phyloP scores from a whole-genome alignment of 257 asterid species.

The Solanum bulbocastanum region DNA sequence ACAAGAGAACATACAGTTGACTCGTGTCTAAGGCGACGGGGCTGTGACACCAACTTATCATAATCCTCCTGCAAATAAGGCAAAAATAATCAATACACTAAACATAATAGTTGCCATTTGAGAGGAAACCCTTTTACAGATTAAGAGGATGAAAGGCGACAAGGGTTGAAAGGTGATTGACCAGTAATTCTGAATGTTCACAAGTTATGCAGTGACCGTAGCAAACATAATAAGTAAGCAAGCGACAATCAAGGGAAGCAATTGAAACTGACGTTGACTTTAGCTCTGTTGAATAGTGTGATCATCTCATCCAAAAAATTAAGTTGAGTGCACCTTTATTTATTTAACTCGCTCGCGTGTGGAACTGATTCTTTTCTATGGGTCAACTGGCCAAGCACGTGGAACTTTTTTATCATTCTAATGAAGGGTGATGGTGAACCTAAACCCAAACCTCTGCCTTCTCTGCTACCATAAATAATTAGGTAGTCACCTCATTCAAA shows the following conservation, averaged over 20 bases:
- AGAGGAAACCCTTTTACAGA: not conserved
- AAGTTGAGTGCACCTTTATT: not conserved
- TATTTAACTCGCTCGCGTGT: not conserved
- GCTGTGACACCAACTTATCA: conserved; percentile 64
- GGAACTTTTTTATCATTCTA: not conserved
- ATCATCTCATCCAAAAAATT: not conserved
- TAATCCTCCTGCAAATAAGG: conserved; percentile 55
- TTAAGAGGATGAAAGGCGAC: not conserved
- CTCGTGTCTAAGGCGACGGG: conserved; percentile 72
- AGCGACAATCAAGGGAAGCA: not conserved
- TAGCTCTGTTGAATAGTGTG: not conserved
- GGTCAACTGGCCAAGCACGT: not conserved
- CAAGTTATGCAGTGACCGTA: not conserved
- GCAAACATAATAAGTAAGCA: not conserved
- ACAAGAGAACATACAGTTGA: conserved; percentile 63
- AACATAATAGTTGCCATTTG: not conserved
- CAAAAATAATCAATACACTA: not conserved
- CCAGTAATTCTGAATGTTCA: not conserved
- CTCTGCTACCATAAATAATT: not conserved
- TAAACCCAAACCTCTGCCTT: not conserved
- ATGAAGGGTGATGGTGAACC: not conserved
- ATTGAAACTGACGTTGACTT: not conserved
- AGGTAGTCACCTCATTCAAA: not conserved
- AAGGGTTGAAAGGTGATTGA: not conserved
- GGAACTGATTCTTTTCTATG: not conserved